Percentiles rank a stretch among this genome's conserved stretches.
phyloP scores from a whole-genome alignment of 148 eudicot genomes.

The Drosera capensis region DNA sequence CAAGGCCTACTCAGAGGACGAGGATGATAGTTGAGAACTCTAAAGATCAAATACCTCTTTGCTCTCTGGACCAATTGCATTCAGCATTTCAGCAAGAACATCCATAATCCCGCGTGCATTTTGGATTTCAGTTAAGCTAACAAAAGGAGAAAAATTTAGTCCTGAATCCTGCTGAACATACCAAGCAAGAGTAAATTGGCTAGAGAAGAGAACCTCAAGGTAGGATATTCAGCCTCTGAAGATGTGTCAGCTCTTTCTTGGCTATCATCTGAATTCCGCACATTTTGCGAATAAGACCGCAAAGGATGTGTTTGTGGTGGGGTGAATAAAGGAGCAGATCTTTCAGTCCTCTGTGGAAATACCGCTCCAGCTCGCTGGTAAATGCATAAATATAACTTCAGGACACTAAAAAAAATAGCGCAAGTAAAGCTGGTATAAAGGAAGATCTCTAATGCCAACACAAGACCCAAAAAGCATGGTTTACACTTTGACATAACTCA shows the following conservation, averaged over 20 bases:
- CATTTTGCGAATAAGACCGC: conserved; percentile 55
- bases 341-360: conserved; percentile 75
- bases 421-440: not conserved
- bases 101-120: conserved; percentile 84
- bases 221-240: conserved; percentile 68
- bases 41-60: conserved; percentile 43
- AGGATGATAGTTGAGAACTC: no score
- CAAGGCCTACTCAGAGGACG: no score
- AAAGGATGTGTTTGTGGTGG: conserved; percentile 93
- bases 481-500: no score
- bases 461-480: no score
- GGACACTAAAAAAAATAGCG: not conserved
- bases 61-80: conserved; percentile 66
- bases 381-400: not conserved
- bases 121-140: conserved; percentile 74
- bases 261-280: conserved; percentile 34
- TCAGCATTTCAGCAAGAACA: conserved; percentile 82
- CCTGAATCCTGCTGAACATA: no score
- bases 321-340: conserved; percentile 75
- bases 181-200: no score
- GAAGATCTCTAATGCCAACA: no score
- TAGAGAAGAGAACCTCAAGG: conserved; percentile 91
- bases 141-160: conserved; percentile 7
- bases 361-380: conserved; percentile 85
- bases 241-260: conserved; percentile 54